These are phyloP conservation scores for Mycena kentingensis DNA, from an alignment of 768 basidiomycete genomes.

Conservation along the genomic window DNA sequence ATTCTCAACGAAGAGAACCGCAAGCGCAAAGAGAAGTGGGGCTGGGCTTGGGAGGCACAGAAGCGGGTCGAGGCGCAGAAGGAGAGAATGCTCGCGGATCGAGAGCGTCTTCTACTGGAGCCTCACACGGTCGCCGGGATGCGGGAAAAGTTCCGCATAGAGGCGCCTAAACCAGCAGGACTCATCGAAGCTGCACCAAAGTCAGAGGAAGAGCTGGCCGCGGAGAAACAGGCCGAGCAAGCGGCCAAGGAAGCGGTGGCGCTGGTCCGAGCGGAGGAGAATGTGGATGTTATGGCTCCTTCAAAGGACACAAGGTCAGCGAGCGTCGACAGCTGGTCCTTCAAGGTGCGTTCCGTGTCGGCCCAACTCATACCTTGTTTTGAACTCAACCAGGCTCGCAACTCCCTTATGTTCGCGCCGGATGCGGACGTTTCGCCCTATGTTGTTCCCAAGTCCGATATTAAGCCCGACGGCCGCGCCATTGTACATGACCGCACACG, in stretches of 20 bases:
- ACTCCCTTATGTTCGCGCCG: constrained; percentile 93
- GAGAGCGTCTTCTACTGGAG: constrained; percentile 75
- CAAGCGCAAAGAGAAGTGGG: constrained; percentile 75
- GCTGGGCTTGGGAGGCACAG: constrained; percentile 96
- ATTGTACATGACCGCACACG: constrained; percentile 85
- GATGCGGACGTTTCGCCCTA: constrained; percentile 88
- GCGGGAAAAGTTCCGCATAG: constrained; percentile 65
- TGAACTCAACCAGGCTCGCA: constrained; percentile 73
- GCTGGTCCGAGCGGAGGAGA: neutral
- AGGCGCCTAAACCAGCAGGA: constrained; percentile 56
- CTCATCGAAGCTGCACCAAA: constrained; percentile 47
- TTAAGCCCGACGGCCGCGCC: constrained; percentile 50
- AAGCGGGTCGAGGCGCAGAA: constrained; percentile 69
- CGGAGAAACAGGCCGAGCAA: constrained; percentile 29
- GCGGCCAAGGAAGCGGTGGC: constrained; percentile 20
- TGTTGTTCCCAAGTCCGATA: constrained; percentile 42
- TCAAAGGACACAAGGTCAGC: constrained; percentile 72
- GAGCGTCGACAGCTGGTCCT: constrained; percentile 79
- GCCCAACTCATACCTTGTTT: neutral
- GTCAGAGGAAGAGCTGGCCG: constrained; percentile 26
- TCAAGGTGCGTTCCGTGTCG: constrained; percentile 55
- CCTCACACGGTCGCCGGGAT: constrained; percentile 63
- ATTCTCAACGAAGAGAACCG: constrained; percentile 90
- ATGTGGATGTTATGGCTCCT: constrained; percentile 78
- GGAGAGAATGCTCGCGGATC: constrained; percentile 62